Percentiles rank a stretch among this genome's conserved stretches.
Evolutionary conservation across 176 grass and related monocot species (phyloP).

Genomic region (Saccharum officinarum): DNA sequence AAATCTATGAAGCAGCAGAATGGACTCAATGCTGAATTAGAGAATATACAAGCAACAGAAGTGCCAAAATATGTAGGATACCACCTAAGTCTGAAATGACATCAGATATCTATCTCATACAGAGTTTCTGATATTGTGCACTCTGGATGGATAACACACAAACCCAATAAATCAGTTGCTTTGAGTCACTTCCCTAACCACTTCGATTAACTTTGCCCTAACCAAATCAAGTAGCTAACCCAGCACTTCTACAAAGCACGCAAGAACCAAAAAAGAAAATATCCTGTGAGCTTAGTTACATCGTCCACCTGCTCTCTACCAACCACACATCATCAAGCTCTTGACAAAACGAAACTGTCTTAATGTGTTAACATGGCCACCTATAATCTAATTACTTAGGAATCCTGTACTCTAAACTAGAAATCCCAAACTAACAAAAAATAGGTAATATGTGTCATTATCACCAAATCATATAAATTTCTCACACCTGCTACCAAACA

Average conservation of each 20-base stretch:
- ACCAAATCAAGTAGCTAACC: conserved; percentile 21
- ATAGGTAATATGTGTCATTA: neutral
- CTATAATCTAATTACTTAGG: conserved; percentile 1
- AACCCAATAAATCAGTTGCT: neutral
- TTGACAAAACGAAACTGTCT: conserved; percentile 25
- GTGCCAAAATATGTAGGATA: conserved; percentile 1
- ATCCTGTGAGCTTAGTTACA: conserved; percentile 10
- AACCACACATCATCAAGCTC: conserved; percentile 27
- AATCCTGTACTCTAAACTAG: neutral
- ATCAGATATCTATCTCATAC: neutral
- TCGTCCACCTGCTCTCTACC: conserved; percentile 18
- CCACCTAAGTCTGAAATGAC: neutral
- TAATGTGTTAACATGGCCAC: conserved; percentile 4
- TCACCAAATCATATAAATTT: neutral
- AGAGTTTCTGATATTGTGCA: neutral
- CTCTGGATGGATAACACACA: conserved; percentile 2
- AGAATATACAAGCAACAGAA: conserved; percentile 14
- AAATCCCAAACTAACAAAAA: neutral
- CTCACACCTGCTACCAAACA: conserved; percentile 6
- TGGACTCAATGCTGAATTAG: conserved; percentile 1
- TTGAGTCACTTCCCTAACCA: neutral
- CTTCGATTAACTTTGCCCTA: neutral
- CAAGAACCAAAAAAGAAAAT: conserved; percentile 4
- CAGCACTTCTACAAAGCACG: conserved; percentile 12
- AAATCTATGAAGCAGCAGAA: conserved; percentile 5